Base-by-base conservation (phyloP, 345 rosid species). In the Pseudoturritis turrita region DNA sequence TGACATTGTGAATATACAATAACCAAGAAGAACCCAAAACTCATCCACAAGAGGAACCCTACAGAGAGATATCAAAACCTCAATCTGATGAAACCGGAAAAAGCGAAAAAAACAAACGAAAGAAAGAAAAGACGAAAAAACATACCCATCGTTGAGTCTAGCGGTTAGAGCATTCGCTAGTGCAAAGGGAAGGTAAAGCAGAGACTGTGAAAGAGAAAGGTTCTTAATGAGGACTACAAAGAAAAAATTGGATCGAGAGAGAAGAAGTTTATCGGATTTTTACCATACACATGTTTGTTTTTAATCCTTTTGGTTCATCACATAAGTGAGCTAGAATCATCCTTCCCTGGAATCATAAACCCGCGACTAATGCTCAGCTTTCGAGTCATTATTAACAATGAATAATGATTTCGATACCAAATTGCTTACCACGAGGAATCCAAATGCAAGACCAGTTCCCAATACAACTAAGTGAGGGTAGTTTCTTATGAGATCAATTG, bases 241-340 rank as follows among this genome's bases (percentile, higher is more conserved):
- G 28, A 29, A n/a, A 10, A 43, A 21, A 9, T 11, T 29, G 12
- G 53, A 76, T 3, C n/a, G 3, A 50, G 3, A 49, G 35, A 44
- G 55, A 17, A 33, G 31, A 15, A 45, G n/a, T 70, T 22, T 23
- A 3, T 61, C 0, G 1, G 18, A 45, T 29, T 29, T 78, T 76
- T 92, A 95, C 99, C 98, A 95, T 75, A 80, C 99, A 91, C 99
- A 95, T 95, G 78, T 92, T 89, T 63, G 99, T 95, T 81, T 95
- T 95, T 71, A 95, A 68, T 76, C 99, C 99, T 83, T 92, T 95
- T 56, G 98, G 97, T 77, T 95, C 99, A 71, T 95, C 99, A 71
- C 99, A 95, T 72, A 95, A 76, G 79, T 95, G 99, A 72, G 99
- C 96, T 76, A 95, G 84, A 81, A 95, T 92, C 92, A 95, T 85